A percentile compares a stretch with the other conserved stretches of the same genome.
phyloP scores from a whole-genome alignment of 495 filamentous ascomycete genomes.

The Lindgomyces ingoldianus region DNA sequence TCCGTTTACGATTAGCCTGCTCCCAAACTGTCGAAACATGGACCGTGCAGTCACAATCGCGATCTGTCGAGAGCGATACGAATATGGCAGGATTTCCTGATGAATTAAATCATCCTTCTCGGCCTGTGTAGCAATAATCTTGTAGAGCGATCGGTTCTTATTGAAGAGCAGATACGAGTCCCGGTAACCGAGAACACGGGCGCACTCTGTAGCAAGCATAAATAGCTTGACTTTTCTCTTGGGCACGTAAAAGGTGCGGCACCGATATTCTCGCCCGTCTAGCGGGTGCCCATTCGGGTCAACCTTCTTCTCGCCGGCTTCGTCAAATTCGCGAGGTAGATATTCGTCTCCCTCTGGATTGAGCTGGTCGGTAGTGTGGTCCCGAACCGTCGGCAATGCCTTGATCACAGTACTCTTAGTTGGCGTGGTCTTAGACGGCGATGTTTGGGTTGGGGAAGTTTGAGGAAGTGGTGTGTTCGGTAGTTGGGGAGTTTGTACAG shows the following conservation, averaged over 20 bases:
- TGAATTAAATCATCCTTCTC: slow-evolving; percentile 96
- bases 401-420: slow-evolving; percentile 84
- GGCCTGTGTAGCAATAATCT: slow-evolving; percentile 94
- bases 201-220: slow-evolving; percentile 98
- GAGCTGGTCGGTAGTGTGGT: slow-evolving; percentile 97
- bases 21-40: slow-evolving; percentile 99
- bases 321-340: slow-evolving; percentile 89
- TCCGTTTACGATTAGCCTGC: slow-evolving; percentile 84
- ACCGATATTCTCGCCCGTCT: slow-evolving; percentile 85
- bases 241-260: slow-evolving; percentile 89
- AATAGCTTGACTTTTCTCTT: slow-evolving; percentile 90
- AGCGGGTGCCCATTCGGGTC: slow-evolving; percentile 75
- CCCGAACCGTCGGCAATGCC: slow-evolving; percentile 90
- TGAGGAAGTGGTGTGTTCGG: slow-evolving; percentile 70
- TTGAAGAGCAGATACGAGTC: slow-evolving; percentile 99
- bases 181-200: slow-evolving; percentile 88
- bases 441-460: slow-evolving; percentile 67
- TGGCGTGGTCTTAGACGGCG: slow-evolving; percentile 81
- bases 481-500: slow-evolving; percentile 76
- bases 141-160: slow-evolving; percentile 95
- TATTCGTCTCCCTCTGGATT: slow-evolving; percentile 94
- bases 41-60: slow-evolving; percentile 98
- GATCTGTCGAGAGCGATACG: slow-evolving; percentile 95
- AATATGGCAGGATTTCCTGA: slow-evolving; percentile 95
- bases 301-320: slow-evolving; percentile 91